Conservation (phyloP, 1,284 basidiomycete species). For the Tylopilus orsonianus region DNA sequence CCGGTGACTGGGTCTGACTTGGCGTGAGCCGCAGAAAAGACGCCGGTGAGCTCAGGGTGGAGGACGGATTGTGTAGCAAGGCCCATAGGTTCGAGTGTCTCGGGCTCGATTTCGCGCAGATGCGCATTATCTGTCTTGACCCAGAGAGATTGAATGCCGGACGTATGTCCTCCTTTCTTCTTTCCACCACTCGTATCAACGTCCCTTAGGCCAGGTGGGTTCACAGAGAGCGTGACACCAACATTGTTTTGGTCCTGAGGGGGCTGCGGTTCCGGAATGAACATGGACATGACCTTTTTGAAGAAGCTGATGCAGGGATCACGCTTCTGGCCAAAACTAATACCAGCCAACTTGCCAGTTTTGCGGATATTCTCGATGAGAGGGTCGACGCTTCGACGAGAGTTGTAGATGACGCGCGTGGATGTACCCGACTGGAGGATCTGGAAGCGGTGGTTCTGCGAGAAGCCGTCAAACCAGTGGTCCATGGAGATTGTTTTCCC, state of each 20-base stretch:
- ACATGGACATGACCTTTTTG: constrained; percentile 33
- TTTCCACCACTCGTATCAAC: constrained; percentile 12
- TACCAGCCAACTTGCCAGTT: constrained; percentile 20
- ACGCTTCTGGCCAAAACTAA: constrained; percentile 32
- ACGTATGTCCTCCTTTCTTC: constrained; percentile 27
- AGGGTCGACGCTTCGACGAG: constrained; percentile 28
- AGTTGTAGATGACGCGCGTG: constrained; percentile 31
- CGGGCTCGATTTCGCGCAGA: constrained; percentile 35
- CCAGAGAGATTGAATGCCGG: constrained; percentile 34
- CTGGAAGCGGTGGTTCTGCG: constrained; percentile 35
- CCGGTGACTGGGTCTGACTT: constrained; percentile 36
- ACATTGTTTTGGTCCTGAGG: constrained; percentile 19
- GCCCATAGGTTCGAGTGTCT: constrained; percentile 37
- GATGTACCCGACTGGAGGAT: constrained; percentile 26
- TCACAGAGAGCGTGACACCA: constrained; percentile 32
- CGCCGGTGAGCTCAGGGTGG: constrained; percentile 36
- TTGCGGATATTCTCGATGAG: constrained; percentile 29
- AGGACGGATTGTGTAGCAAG: constrained; percentile 27
- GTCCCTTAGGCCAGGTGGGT: constrained; percentile 29
- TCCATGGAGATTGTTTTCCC: constrained; percentile 24
- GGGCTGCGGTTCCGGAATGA: constrained; percentile 18
- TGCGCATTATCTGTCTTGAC: constrained; percentile 32
- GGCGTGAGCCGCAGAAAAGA: constrained; percentile 38
- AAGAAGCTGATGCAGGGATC: constrained; percentile 33
- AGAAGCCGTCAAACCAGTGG: constrained; percentile 35